Conservation (phyloP, 208 protist species). For the Herpetomonas tarakana region DNA sequence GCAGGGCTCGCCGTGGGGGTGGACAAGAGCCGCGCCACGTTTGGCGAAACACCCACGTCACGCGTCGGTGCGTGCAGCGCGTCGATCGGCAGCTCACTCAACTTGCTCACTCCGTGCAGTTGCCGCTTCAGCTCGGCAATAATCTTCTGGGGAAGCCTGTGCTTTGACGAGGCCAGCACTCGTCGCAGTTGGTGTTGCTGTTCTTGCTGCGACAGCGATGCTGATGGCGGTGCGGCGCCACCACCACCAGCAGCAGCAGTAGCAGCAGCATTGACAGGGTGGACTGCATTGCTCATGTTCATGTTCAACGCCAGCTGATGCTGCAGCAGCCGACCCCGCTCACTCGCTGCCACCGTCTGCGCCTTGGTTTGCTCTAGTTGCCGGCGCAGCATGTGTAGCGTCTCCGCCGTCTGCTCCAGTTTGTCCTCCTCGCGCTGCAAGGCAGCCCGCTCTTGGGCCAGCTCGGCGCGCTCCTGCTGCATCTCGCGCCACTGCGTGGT, state of each 20-base stretch:
- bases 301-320: constrained; percentile 13
- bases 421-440: constrained; percentile 46
- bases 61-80: neutral
- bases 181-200: neutral
- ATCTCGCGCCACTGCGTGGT: constrained; percentile 31
- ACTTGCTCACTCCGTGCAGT: neutral
- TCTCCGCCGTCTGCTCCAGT: constrained; percentile 45
- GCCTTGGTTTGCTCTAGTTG: constrained; percentile 23
- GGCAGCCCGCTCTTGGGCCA: constrained; percentile 25
- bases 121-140: constrained; percentile 5
- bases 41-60: neutral
- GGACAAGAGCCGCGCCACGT: neutral
- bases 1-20: too few species aligned
- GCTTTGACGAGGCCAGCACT: neutral
- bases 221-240: too few species aligned
- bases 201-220: neutral
- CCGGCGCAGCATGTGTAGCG: constrained; percentile 30
- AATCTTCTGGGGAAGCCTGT: constrained; percentile 13
- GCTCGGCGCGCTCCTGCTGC: constrained; percentile 22
- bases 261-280: neutral
- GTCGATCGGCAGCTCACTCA: neutral
- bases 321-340: constrained; percentile 10
- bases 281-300: constrained; percentile 2
- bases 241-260: neutral
- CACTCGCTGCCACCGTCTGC: constrained; percentile 12